Evolutionary conservation across 2,329 filamentous ascomycete species (phyloP), one percentile per base, ranked within the genome.

Genomic region (Capronia americana): DNA sequence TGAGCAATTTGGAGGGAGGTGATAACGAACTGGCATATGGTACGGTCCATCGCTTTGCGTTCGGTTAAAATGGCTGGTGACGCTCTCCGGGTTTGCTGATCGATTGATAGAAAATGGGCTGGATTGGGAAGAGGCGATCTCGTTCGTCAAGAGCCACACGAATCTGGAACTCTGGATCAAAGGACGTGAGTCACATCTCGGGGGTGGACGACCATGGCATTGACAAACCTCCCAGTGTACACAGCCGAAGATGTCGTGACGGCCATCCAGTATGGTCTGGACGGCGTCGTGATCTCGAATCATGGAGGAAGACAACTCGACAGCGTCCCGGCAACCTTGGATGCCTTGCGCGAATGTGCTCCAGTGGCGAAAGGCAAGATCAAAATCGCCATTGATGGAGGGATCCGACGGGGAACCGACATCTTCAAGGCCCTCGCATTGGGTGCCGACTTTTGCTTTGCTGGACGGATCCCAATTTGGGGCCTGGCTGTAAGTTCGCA

Each of bases 81-180:
- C 3, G 23, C 3, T 26, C 20, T 26, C 23, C 23, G 20, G n/a
- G 23, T 14, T 14, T 20, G 24, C 51, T 56, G 28, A 55, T 56
- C n/a, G 17, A 34, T 17, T n/a, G 7, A 57, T 10, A 77, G 80
- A 80, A 57, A 71, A 77, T 1, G 78, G 76, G 10, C 69, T 81
- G 20, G 80, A 82, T 62, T 87, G 85, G 84, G 81, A 82, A 30
- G 75, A 75, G 4, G 79, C 82, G 6, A 83, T 86, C 50, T 78
- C 79, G 0, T 86, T 82, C 79, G 71, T 87, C 26, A 76, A 81
- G 24, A 75, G 76, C n/a, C 75, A 82, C 55, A 71, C 71, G 1
- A 68, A 65, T 4, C 63, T 73, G 55, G 57, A 72, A 44, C 65
- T 73, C 20, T 73, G 71, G 72, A 48, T 64, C 1, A 73, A 73